A percentile compares a stretch with the other conserved stretches of the same genome.
These are phyloP conservation scores for Curvularia eragrostidis DNA, from an alignment of 2,329 filamentous ascomycete genomes.

Conservation along the genomic window DNA sequence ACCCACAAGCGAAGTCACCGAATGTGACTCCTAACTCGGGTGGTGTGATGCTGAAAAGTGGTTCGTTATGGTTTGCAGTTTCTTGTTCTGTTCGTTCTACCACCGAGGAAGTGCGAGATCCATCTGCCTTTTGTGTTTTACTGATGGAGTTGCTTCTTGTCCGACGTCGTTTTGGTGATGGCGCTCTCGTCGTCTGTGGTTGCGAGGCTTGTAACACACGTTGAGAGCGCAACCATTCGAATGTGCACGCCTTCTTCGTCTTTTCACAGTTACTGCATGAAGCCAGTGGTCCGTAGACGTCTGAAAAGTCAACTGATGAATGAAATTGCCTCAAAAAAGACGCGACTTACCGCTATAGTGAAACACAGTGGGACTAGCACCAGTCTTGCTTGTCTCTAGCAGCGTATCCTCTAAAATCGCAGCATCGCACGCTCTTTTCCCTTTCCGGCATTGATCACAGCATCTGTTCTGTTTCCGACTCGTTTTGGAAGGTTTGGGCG, in stretches of 20 bases:
- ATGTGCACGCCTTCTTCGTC: constrained; percentile 55
- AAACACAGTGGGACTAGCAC: constrained; percentile 37
- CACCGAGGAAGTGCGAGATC: background rate
- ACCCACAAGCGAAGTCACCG: constrained; percentile 37
- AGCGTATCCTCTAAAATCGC: constrained; percentile 46
- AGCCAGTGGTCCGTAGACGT: constrained; percentile 44
- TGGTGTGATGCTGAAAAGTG: constrained; percentile 14
- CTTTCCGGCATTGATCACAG: constrained; percentile 57
- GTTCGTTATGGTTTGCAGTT: constrained; percentile 5
- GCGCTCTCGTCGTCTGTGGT: constrained; percentile 25
- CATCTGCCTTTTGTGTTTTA: constrained; percentile 9
- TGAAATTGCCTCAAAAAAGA: background rate
- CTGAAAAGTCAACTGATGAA: constrained; percentile 32
- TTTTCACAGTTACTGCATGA: constrained; percentile 54
- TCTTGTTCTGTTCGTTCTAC: background rate
- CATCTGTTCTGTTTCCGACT: constrained; percentile 53
- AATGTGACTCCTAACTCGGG: constrained; percentile 37
- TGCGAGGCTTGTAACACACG: constrained; percentile 40
- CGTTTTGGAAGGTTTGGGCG: constrained; percentile 41
- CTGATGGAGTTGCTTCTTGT: constrained; percentile 27
- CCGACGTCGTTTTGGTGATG: constrained; percentile 41
- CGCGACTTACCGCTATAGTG: constrained; percentile 45
- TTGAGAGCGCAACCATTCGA: constrained; percentile 53
- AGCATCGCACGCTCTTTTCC: constrained; percentile 56
- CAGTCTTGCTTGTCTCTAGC: constrained; percentile 33